Base-by-base conservation (phyloP, 1,284 basidiomycete genomes). In the Agaricales sp. region DNA sequence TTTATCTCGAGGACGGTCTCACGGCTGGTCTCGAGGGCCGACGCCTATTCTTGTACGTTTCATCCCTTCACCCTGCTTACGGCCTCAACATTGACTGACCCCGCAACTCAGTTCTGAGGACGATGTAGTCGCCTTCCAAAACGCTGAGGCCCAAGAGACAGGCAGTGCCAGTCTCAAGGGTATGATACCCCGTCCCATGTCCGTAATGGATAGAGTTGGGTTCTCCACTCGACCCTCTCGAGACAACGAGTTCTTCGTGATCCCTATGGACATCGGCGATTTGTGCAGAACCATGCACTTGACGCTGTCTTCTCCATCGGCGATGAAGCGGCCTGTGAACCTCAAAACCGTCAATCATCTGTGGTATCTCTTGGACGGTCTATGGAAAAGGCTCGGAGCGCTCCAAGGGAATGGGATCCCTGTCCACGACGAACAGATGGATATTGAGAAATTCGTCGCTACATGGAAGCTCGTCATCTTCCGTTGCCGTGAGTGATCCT, bases 1-100 rank as follows among this genome's bases (percentile, higher is more conserved):
- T 84, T 2, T 78, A 90, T 55, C 78, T 87, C 4, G 80, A 89
- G 53, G 91, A 94, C 64, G 81, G 87, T 30, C 75, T 92, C 22
- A 80, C 79, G 0, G 85, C 78, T 14, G 91, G 82, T 18, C 71
- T 93, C 50, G 74, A 80, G 50, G 91, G 92, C 24, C 84, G 87
- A 6, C 80, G 86, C 30, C 71, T 93, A 43, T 67, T 82, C 47
- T 62, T 89, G 86, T 87, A 67, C 57, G 86, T 60, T 38, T 23
- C 46, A 24, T 45, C 44, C 14, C 26, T 6, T 14, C 26, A 6
- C 26, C 26, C 26, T 14, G 20, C 35, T 30, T 13, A 25, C 23
- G 43, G 21, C 21, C 25, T 43, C 46, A 49, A 18, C 43, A 39
- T 52, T 48, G 47, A 50, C 37, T 44, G 51, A 37, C 13, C 44